These are phyloP conservation scores for Fusarium pseudoanthophilum DNA, from an alignment of 2,329 filamentous ascomycete species.

Conservation along the genomic window DNA sequence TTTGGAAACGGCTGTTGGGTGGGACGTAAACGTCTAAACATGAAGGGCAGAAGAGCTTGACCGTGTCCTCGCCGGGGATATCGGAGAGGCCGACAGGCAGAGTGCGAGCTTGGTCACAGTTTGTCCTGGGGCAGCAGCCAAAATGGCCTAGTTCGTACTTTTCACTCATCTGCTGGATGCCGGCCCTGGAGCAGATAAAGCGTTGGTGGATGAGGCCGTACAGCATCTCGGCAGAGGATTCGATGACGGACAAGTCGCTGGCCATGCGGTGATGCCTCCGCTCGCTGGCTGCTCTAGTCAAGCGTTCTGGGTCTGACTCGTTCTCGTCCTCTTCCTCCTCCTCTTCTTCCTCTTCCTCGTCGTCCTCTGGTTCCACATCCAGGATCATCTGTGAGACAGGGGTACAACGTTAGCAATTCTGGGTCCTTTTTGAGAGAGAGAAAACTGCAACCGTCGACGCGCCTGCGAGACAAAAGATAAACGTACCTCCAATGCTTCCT, in stretches of 20 bases:
- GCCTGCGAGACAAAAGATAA: conserved; percentile 1
- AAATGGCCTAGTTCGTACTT: conserved; percentile 99
- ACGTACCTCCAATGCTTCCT: conserved; percentile 88
- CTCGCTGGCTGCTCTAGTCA: conserved; percentile 64
- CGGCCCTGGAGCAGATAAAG: conserved; percentile 95
- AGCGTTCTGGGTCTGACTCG: conserved; percentile 70
- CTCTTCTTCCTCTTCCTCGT: conserved; percentile 86
- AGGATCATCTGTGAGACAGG: conserved; percentile 81
- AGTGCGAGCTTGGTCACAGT: conserved; percentile 90
- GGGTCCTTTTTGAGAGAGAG: background rate
- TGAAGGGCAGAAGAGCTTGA: conserved; percentile 97
- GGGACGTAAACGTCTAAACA: conserved; percentile 98
- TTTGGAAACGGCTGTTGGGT: conserved; percentile 96
- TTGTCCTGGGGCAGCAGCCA: conserved; percentile 91
- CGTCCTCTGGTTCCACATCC: conserved; percentile 96
- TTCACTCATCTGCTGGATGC: conserved; percentile 99
- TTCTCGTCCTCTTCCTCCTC: conserved; percentile 81
- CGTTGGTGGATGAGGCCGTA: conserved; percentile 98
- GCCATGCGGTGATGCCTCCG: conserved; percentile 86
- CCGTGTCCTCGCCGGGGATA: conserved; percentile 94
- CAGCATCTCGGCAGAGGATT: conserved; percentile 96
- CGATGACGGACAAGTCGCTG: conserved; percentile 93
- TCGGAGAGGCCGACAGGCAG: conserved; percentile 94
- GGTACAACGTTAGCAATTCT: conserved; percentile 13
- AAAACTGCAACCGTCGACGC: background rate